Evolutionary conservation across 2,329 filamentous ascomycete genomes (phyloP), one percentile per base, ranked within the genome.

Genomic region (Fusarium temperatum): DNA sequence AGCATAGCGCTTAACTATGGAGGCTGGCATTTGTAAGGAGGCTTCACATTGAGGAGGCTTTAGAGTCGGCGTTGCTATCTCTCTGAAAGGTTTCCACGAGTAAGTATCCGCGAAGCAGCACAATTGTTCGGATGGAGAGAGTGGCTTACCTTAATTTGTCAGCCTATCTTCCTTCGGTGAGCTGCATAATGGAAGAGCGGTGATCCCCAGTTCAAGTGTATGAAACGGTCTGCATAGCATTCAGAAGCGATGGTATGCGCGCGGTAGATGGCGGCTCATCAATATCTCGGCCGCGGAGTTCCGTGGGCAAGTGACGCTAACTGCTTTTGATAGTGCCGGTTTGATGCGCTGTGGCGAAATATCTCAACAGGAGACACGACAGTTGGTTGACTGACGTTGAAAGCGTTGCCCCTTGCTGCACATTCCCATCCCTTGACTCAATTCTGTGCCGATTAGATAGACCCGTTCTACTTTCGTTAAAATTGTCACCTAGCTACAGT

Each of bases 181-280:
- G 8, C 15, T 12, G n/a, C 17, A 35, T 12, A 5, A 26, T 20
- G 6, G n/a, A 20, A 51, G 30, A 13, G 6, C 8, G 4, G 10
- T 11, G 6, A 35, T 35, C 12, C 30, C 6, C 2, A 24, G 8
- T 10, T 4, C 22, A 35, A 20, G n/a, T 38, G 18, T 32, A 28
- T 54, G 18, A 13, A 2, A 22, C 0, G 14, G 18, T 6, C 9
- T 17, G 6, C 2, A 28, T 7, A 26, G 35, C 7, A 22, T 5
- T 22, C 10, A 38, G 18, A 28, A 38, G 35, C 24, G 35, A 54
- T 2, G 10, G 24, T 54, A 28, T 14, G 35, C 18, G 51, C 32
- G 38, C 18, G 56, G 56, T 7, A 17, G 44, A 51, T 50, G 18
- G 14, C 58, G 47, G 47, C 7, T 53, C 20, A 54, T 41, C 28